phyloP scores from a whole-genome alignment of 805 yeast species.

The Yarrowia divulgata region DNA sequence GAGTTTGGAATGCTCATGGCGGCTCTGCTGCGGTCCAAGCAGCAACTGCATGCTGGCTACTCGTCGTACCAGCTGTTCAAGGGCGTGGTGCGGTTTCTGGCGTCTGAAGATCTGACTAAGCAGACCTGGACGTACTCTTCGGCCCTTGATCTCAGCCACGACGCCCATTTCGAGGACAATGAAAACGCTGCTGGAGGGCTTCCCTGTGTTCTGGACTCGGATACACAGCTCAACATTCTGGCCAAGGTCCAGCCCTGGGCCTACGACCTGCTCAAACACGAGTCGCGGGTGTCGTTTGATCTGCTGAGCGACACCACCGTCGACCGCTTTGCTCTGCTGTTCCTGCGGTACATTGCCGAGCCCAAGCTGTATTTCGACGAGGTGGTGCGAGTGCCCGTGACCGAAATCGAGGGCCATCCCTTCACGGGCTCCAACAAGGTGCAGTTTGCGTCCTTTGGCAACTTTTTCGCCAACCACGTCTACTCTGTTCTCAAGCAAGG shows the following conservation, averaged over 20 bases:
- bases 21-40: constrained; percentile 75
- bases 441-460: constrained; percentile 72
- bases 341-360: constrained; percentile 64
- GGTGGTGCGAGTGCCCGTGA: constrained; percentile 59
- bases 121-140: constrained; percentile 43
- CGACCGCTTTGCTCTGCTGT: constrained; percentile 82
- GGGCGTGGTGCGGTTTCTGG: constrained; percentile 81
- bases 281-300: constrained; percentile 71
- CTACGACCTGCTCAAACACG: constrained; percentile 64
- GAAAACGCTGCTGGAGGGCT: neutral
- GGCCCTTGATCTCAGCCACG: constrained; percentile 37
- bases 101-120: constrained; percentile 71
- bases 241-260: constrained; percentile 81
- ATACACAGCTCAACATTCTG: constrained; percentile 70
- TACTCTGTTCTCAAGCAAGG: constrained; percentile 57
- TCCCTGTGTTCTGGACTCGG: constrained; percentile 42
- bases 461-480: constrained; percentile 67
- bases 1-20: constrained; percentile 86
- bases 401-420: constrained; percentile 41
- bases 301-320: constrained; percentile 78
- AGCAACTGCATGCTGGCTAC: constrained; percentile 82
- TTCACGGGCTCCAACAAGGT: constrained; percentile 78
- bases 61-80: constrained; percentile 93
- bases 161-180: constrained; percentile 33
- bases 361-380: constrained; percentile 69